phyloP scores from a whole-genome alignment of 257 asterid genomes.

The Nicotiana otophora region DNA sequence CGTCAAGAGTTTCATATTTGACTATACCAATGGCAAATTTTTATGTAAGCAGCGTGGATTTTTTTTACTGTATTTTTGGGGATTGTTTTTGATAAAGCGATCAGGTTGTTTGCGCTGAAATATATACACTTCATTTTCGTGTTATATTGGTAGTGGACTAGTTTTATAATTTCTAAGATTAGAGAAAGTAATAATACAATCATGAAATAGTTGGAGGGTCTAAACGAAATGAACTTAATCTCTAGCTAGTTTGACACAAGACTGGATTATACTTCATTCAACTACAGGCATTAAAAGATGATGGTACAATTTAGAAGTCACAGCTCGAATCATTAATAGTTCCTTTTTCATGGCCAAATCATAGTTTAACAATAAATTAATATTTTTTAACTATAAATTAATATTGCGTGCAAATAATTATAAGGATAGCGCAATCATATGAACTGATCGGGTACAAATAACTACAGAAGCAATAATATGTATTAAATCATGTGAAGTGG shows the following conservation, averaged over 20 bases:
- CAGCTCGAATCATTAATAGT: neutral
- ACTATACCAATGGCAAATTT: neutral
- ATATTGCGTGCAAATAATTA: neutral
- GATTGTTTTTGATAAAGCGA: neutral
- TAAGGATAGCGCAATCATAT: neutral
- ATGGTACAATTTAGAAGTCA: neutral
- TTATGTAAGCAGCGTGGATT: neutral
- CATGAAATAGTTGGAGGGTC: neutral
- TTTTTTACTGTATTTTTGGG: neutral
- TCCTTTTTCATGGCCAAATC: neutral
- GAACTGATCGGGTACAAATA: neutral
- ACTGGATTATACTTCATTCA: neutral
- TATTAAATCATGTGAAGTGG: neutral
- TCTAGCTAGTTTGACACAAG: neutral
- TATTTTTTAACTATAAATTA: neutral
- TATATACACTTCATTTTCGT: too few species aligned
- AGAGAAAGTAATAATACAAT: neutral
- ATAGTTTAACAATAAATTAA: neutral
- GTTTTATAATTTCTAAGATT: neutral
- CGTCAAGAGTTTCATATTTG: neutral
- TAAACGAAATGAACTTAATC: neutral
- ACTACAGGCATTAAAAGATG: neutral
- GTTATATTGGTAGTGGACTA: neutral
- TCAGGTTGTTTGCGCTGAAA: too few species aligned
- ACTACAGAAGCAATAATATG: neutral